These are phyloP conservation scores for Phytopythium cucurbitacearum DNA, from an alignment of 352 stramenopile genomes.

Conservation along the genomic window DNA sequence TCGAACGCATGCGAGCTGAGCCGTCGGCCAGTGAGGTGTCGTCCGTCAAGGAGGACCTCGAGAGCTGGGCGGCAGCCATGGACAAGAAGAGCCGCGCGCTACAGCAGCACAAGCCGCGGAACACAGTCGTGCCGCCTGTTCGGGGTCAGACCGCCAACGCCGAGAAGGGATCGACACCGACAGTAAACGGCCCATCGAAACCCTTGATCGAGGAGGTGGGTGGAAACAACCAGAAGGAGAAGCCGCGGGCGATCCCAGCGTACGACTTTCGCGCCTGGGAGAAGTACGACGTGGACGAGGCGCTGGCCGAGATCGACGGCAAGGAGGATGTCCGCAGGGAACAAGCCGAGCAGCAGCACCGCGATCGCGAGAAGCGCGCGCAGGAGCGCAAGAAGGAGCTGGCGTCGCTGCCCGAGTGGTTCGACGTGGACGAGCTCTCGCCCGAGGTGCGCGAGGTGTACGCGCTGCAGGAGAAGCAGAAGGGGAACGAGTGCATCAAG, in stretches of 20 bases:
- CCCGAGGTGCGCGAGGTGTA: slow-evolving; percentile 45
- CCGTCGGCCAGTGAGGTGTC: slow-evolving; percentile 52
- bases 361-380: slow-evolving; percentile 31
- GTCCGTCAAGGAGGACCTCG: slow-evolving; percentile 55
- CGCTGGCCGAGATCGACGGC: slow-evolving; percentile 69
- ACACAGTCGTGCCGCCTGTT: slow-evolving; percentile 40
- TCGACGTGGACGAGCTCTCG: slow-evolving; percentile 54
- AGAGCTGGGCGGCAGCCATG: slow-evolving; percentile 56
- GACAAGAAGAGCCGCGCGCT: slow-evolving; percentile 51
- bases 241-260: slow-evolving; percentile 50
- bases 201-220: neutral
- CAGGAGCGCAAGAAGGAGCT: slow-evolving; percentile 49
- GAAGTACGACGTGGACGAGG: slow-evolving; percentile 86
- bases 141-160: slow-evolving; percentile 30
- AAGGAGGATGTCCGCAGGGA: slow-evolving; percentile 35
- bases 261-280: slow-evolving; percentile 92
- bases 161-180: neutral
- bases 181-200: neutral
- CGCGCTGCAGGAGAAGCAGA: slow-evolving; percentile 85
- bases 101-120: slow-evolving; percentile 22
- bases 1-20: slow-evolving; percentile 57
- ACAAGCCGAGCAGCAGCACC: slow-evolving; percentile 25
- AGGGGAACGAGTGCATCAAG: slow-evolving; percentile 93
- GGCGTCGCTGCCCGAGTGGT: slow-evolving; percentile 47
- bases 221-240: slow-evolving; percentile 14